phyloP scores from a whole-genome alignment of 2,329 filamentous ascomycete species.

The Trichoderma arundinaceum region DNA sequence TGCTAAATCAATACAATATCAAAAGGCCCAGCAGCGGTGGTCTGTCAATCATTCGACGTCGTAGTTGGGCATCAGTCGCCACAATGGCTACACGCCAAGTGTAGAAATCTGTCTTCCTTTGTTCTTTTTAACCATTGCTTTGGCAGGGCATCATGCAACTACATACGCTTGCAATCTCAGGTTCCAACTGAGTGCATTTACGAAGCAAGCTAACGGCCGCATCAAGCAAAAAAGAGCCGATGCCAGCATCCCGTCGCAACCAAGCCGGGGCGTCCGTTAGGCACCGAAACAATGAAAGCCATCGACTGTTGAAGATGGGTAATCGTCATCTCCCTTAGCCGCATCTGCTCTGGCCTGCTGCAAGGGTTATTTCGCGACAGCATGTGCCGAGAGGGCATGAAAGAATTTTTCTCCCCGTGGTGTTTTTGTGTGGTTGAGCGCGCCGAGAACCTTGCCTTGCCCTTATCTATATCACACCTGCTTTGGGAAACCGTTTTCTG shows the following conservation, averaged over 20 bases:
- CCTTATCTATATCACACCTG: slow-evolving; percentile 23
- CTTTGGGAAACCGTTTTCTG: slow-evolving; percentile 1
- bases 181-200: slow-evolving; percentile 21
- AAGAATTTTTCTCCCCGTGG: background rate
- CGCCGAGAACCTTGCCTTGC: background rate
- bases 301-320: background rate
- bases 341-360: background rate
- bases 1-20: background rate
- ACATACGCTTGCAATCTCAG: background rate
- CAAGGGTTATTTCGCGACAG: background rate
- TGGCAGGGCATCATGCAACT: background rate
- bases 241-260: background rate
- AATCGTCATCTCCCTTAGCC: background rate
- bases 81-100: background rate
- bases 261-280: background rate
- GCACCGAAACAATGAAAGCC: background rate
- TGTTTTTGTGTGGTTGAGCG: slow-evolving; percentile 10
- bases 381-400: background rate
- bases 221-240: background rate
- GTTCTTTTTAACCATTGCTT: no score
- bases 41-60: background rate
- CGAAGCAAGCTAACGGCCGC: background rate
- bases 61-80: background rate
- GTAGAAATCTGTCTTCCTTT: no score
- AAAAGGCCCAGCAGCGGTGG: background rate